These are phyloP conservation scores for Fragaria nilgerrensis DNA, from an alignment of 306 rosid species.

Conservation along the genomic window DNA sequence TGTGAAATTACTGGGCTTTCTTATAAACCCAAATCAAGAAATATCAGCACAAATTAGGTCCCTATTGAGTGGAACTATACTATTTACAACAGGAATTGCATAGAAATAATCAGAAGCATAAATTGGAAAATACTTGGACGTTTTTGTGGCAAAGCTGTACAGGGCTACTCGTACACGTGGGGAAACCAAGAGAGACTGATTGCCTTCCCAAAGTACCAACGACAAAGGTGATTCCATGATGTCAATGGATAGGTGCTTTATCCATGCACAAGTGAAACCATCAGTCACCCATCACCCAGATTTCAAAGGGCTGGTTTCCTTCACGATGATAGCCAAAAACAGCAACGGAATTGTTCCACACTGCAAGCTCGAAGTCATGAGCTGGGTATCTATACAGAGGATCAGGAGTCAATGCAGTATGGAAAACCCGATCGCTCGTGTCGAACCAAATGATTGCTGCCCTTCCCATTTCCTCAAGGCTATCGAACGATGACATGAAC, in stretches of 20 bases:
- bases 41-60: background rate
- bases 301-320: background rate
- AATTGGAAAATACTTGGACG: background rate
- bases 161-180: background rate
- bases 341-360: constrained; percentile 5
- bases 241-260: background rate
- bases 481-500: background rate
- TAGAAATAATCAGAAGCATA: background rate
- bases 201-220: background rate
- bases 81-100: background rate
- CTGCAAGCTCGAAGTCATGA: background rate
- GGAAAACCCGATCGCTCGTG: background rate
- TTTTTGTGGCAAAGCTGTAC: background rate
- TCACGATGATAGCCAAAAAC: background rate
- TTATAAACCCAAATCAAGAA: background rate
- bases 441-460: background rate
- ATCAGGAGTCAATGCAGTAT: background rate
- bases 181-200: background rate
- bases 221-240: background rate
- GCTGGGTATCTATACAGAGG: background rate
- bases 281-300: constrained; percentile 6
- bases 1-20: background rate
- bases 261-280: background rate
- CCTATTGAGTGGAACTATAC: background rate
- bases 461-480: background rate